These are phyloP conservation scores for Amylostereum areolatum DNA, from an alignment of 1,284 basidiomycete genomes.

Conservation along the genomic window DNA sequence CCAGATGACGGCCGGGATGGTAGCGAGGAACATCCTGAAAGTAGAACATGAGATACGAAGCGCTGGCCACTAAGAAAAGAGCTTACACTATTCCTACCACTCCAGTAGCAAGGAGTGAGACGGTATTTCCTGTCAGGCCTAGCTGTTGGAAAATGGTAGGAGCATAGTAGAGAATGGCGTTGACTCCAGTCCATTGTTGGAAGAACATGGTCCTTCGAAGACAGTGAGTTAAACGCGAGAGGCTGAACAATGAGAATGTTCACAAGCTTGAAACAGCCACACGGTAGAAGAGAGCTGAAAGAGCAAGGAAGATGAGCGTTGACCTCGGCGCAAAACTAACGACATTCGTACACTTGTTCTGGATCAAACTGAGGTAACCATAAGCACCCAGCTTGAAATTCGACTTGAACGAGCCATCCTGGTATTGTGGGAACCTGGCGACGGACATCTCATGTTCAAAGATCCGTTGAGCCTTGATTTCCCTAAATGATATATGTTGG, in stretches of 20 bases:
- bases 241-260: conserved; percentile 14
- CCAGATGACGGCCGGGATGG: conserved; percentile 68
- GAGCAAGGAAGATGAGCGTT: no score
- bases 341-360: conserved; percentile 37
- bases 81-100: conserved; percentile 75
- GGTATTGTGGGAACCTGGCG: conserved; percentile 54
- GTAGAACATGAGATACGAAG: neutral
- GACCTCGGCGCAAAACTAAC: no score
- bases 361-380: conserved; percentile 51
- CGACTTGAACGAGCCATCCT: conserved; percentile 53
- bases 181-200: conserved; percentile 65
- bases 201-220: conserved; percentile 60
- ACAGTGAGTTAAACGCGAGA: conserved; percentile 1
- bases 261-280: conserved; percentile 54
- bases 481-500: conserved; percentile 29
- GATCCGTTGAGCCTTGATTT: conserved; percentile 73
- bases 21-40: conserved; percentile 66
- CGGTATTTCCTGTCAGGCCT: conserved; percentile 53
- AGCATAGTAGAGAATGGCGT: conserved; percentile 67
- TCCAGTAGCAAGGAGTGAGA: conserved; percentile 70
- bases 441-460: conserved; percentile 64
- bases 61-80: conserved; percentile 3
- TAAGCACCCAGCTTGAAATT: conserved; percentile 57
- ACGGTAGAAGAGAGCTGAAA: conserved; percentile 48
- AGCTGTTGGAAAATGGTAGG: conserved; percentile 58